Percentiles rank a stretch among this genome's conserved stretches.
These are phyloP conservation scores for Candida silvatica DNA, from an alignment of 805 yeast species.

Conservation along the genomic window DNA sequence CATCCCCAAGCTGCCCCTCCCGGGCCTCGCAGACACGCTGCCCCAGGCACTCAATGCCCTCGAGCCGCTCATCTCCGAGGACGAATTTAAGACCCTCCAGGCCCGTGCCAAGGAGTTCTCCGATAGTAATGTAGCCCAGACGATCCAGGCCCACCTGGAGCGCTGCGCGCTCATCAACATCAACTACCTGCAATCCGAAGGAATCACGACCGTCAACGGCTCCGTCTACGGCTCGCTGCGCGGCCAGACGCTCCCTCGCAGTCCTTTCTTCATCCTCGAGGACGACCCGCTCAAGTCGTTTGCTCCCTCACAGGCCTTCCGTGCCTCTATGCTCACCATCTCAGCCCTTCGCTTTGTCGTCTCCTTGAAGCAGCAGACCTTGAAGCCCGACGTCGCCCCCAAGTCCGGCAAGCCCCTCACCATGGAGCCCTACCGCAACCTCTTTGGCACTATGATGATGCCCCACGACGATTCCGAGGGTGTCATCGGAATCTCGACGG, in stretches of 20 bases:
- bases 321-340: slow-evolving; percentile 59
- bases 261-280: slow-evolving; percentile 67
- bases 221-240: slow-evolving; percentile 55
- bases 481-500: slow-evolving; percentile 28
- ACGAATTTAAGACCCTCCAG: slow-evolving; percentile 39
- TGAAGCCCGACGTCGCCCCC: slow-evolving; percentile 53
- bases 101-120: slow-evolving; percentile 37
- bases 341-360: slow-evolving; percentile 61
- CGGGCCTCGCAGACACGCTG: slow-evolving; percentile 41
- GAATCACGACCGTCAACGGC: slow-evolving; percentile 40
- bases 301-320: slow-evolving; percentile 53
- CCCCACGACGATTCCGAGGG: slow-evolving; percentile 27
- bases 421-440: slow-evolving; percentile 57
- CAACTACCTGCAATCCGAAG: slow-evolving; percentile 46
- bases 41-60: slow-evolving; percentile 46
- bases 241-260: slow-evolving; percentile 65
- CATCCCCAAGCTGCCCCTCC: slow-evolving; percentile 58
- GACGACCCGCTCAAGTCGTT: slow-evolving; percentile 61
- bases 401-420: slow-evolving; percentile 43
- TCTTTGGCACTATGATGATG: slow-evolving; percentile 62
- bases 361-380: slow-evolving; percentile 42
- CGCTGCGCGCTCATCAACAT: slow-evolving; percentile 34
- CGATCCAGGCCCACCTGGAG: slow-evolving; percentile 46
- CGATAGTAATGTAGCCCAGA: slow-evolving; percentile 30
- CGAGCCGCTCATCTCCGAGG: slow-evolving; percentile 48